phyloP scores from a whole-genome alignment of 2,329 filamentous ascomycete genomes.

The Onygena corvina region DNA sequence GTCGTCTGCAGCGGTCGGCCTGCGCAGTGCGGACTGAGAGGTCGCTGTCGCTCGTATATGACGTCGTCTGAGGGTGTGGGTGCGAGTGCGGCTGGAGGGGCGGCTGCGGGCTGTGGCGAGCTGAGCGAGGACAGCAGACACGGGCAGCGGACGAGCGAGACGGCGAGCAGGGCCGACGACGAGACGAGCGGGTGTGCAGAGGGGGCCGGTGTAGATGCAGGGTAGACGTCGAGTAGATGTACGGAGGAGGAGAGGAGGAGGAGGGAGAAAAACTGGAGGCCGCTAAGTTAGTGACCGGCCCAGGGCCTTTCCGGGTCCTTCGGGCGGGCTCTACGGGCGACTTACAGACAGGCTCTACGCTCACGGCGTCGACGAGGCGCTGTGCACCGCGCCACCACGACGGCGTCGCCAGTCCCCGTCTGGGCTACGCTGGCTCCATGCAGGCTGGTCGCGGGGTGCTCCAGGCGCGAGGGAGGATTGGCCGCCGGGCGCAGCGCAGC shows the following conservation, averaged over 20 bases:
- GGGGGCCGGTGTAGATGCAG: not conserved
- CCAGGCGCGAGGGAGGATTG: not conserved
- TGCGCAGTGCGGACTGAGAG: slow-evolving; percentile 11
- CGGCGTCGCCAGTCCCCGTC: too few relatives aligned
- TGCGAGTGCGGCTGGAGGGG: slow-evolving; percentile 4
- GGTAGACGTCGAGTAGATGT: not conserved
- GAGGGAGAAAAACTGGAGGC: too few relatives aligned
- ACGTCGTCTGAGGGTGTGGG: not conserved
- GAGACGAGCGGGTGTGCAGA: too few relatives aligned
- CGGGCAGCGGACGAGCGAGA: not conserved
- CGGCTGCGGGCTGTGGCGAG: not conserved
- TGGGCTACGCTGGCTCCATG: too few relatives aligned
- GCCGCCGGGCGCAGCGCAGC: not conserved
- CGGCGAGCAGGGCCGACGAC: not conserved
- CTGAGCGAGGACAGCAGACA: not conserved
- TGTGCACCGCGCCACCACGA: too few relatives aligned
- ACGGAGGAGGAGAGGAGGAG: not conserved
- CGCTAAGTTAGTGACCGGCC: too few relatives aligned
- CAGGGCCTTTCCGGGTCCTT: too few relatives aligned
- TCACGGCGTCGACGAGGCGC: too few relatives aligned
- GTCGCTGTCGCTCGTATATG: slow-evolving; percentile 3
- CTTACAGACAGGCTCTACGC: too few relatives aligned
- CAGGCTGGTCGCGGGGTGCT: too few relatives aligned
- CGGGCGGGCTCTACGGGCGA: too few relatives aligned
- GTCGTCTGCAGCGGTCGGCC: slow-evolving; percentile 31